These are phyloP conservation scores for Cryoendolithus antarcticus DNA, from an alignment of 2,329 filamentous ascomycete genomes.

Conservation along the genomic window DNA sequence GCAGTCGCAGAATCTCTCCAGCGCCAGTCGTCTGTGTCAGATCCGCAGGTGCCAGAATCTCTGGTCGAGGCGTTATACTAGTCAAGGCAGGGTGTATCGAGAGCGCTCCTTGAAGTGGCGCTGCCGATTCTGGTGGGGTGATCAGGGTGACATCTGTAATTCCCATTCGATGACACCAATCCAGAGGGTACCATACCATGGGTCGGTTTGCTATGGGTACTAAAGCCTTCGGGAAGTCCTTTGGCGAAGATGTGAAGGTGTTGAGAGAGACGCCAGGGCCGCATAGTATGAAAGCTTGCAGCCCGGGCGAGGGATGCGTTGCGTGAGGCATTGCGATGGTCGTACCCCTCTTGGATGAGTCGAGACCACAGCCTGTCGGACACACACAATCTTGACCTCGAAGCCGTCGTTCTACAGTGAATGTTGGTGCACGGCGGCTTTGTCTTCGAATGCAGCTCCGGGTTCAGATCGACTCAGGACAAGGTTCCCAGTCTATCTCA, in stretches of 20 bases:
- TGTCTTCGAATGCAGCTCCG: no score
- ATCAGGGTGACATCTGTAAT: slow-evolving; percentile 54
- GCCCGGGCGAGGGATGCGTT: slow-evolving; percentile 59
- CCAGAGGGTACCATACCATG: slow-evolving; percentile 82
- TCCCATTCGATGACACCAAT: slow-evolving; percentile 73
- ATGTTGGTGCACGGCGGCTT: no score
- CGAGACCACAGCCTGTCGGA: no score
- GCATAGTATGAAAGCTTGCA: slow-evolving; percentile 73
- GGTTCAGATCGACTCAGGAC: no score
- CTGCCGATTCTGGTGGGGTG: slow-evolving; percentile 43
- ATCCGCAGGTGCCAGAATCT: slow-evolving; percentile 62
- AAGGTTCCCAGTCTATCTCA: no score
- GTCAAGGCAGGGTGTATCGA: slow-evolving; percentile 70
- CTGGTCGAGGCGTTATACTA: slow-evolving; percentile 56
- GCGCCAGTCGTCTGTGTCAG: slow-evolving; percentile 79
- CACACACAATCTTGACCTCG: no score
- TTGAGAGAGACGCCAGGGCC: slow-evolving; percentile 71
- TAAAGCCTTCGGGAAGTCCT: slow-evolving; percentile 71
- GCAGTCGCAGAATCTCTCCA: slow-evolving; percentile 72
- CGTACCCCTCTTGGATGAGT: no score
- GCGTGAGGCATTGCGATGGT: slow-evolving; percentile 56
- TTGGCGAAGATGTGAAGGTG: slow-evolving; percentile 69
- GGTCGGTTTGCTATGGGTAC: slow-evolving; percentile 73
- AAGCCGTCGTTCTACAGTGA: no score
- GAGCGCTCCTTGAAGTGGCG: slow-evolving; percentile 56